These are phyloP conservation scores for Rhodotorula sp. DNA, from an alignment of 1,284 basidiomycete genomes.

Conservation along the genomic window DNA sequence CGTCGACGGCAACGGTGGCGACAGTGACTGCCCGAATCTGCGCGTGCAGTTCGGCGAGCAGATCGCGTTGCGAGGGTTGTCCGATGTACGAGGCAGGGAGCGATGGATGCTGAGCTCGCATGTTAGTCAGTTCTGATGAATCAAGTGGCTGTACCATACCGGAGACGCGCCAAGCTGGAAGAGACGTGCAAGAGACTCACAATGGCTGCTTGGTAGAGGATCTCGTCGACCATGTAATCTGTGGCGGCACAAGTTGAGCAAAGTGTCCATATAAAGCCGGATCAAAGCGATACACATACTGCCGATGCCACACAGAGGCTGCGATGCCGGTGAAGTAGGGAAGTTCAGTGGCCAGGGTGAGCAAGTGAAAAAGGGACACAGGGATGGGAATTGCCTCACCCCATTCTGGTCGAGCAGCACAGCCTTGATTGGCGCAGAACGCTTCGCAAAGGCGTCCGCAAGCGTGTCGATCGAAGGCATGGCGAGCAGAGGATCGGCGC, in stretches of 20 bases:
- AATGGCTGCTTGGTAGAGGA: slow-evolving; percentile 71
- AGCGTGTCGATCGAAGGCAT: slow-evolving; percentile 68
- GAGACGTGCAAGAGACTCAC: slow-evolving; percentile 2
- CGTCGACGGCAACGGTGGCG: slow-evolving; percentile 68
- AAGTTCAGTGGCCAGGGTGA: too few relatives aligned
- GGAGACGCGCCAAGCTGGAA: not conserved
- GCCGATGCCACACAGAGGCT: slow-evolving; percentile 61
- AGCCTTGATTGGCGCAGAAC: slow-evolving; percentile 72
- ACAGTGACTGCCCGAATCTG: slow-evolving; percentile 63
- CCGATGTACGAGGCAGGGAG: slow-evolving; percentile 60
- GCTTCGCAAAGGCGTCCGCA: slow-evolving; percentile 56
- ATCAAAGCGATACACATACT: slow-evolving; percentile 60
- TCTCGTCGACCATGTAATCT: slow-evolving; percentile 60
- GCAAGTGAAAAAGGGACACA: too few relatives aligned
- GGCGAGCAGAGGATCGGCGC: slow-evolving; percentile 73
- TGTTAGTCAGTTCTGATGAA: not conserved
- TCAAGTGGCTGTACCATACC: not conserved
- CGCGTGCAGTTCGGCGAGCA: slow-evolving; percentile 57
- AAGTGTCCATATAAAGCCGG: not conserved
- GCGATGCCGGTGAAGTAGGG: too few relatives aligned
- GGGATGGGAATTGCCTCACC: too few relatives aligned
- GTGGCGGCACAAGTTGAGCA: not conserved
- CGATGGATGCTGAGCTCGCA: slow-evolving; percentile 60
- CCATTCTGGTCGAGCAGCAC: slow-evolving; percentile 69
- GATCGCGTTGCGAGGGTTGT: too few relatives aligned